These are phyloP conservation scores for Rhodamnia rubescens DNA, from an alignment of 345 rosid species.

Conservation along the genomic window DNA sequence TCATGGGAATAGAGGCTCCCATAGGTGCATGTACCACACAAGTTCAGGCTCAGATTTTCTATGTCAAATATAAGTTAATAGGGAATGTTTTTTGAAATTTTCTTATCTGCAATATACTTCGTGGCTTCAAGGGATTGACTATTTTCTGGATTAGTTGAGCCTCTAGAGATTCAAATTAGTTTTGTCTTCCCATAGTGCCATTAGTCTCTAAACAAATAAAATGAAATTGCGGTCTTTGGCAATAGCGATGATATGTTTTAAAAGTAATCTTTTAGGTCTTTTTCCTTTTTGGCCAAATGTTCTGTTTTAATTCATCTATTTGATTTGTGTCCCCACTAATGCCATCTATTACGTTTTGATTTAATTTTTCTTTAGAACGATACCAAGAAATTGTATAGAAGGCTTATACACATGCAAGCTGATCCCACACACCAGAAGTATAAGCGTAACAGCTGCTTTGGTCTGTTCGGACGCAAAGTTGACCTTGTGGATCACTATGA, in stretches of 20 bases:
- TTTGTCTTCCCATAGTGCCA: neutral
- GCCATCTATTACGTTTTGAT: neutral
- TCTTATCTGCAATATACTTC: neutral
- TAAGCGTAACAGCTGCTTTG: constrained; percentile 10
- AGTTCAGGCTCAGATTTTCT: neutral
- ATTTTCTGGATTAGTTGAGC: neutral
- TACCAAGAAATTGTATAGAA: constrained; percentile 39
- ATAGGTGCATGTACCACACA: neutral
- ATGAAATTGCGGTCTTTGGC: neutral
- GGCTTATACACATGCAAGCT: constrained; percentile 35
- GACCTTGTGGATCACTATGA: constrained; percentile 62
- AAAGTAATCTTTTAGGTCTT: neutral
- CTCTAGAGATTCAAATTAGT: neutral
- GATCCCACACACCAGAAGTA: constrained; percentile 24
- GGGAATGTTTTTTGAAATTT: neutral
- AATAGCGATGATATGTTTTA: neutral
- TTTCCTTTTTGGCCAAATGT: neutral
- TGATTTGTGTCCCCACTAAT: neutral
- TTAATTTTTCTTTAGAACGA: constrained; percentile 27
- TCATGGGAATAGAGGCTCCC: neutral
- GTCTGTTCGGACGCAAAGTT: constrained; percentile 38
- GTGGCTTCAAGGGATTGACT: neutral
- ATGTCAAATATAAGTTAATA: neutral
- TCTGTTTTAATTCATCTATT: neutral
- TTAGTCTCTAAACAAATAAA: neutral